phyloP scores from a whole-genome alignment of 306 rosid species.

The Carpinus viminea region DNA sequence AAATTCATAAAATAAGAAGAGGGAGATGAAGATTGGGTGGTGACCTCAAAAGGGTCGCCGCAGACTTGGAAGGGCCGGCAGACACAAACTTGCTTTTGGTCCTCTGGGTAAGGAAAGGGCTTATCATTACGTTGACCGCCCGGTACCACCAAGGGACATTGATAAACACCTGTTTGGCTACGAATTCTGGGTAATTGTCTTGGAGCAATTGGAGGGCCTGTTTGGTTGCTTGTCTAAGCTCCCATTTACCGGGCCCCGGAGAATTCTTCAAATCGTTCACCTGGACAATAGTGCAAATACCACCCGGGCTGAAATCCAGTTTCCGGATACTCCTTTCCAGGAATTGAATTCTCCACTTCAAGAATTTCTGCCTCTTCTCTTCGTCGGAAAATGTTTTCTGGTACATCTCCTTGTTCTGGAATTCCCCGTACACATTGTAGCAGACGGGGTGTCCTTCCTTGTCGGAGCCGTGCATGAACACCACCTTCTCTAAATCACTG shows the following conservation, averaged over 20 bases:
- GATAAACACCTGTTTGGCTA: conserved; percentile 81
- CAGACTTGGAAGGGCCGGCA: conserved; percentile 70
- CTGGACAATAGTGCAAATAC: conserved; percentile 60
- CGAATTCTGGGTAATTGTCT: conserved; percentile 76
- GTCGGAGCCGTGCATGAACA: conserved; percentile 59
- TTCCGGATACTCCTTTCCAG: conserved; percentile 64
- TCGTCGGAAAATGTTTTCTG: conserved; percentile 63
- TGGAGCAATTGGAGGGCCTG: conserved; percentile 70
- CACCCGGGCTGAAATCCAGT: conserved; percentile 63
- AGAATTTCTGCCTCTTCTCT: conserved; percentile 53
- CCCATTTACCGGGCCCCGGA: conserved; percentile 69
- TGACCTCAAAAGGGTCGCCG: conserved; percentile 59
- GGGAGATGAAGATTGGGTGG: background rate
- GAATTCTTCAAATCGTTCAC: conserved; percentile 69
- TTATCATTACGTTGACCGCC: conserved; percentile 68
- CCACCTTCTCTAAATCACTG: conserved; percentile 45
- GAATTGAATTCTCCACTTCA: conserved; percentile 66
- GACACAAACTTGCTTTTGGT: conserved; percentile 75
- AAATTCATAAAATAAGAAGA: background rate
- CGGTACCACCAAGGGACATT: conserved; percentile 88
- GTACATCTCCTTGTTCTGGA: conserved; percentile 55
- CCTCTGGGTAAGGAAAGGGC: conserved; percentile 68
- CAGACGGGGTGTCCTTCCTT: conserved; percentile 80
- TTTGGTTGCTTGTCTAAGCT: conserved; percentile 69
- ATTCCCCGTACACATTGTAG: conserved; percentile 62